Evolutionary conservation across 2,329 filamentous ascomycete genomes (phyloP).

Genomic region (Graphiopsis chlorocephala): DNA sequence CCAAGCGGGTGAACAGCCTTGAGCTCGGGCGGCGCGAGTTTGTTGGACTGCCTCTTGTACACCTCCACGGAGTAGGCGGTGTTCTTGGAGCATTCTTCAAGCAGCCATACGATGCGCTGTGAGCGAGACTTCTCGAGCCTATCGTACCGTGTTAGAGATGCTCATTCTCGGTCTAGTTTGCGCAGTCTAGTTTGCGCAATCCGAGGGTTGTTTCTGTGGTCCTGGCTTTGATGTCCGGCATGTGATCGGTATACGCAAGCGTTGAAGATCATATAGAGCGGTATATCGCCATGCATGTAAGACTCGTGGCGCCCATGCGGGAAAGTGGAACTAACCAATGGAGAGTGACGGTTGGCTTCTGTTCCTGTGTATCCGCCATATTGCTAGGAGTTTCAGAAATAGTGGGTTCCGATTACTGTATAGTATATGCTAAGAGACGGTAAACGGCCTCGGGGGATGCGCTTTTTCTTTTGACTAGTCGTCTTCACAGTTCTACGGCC

Average conservation of each 20-base stretch:
- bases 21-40: conserved; percentile 72
- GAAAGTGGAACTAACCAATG: conserved; percentile 10
- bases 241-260: neutral
- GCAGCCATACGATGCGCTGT: conserved; percentile 79
- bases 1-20: conserved; percentile 79
- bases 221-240: neutral
- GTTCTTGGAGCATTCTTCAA: conserved; percentile 67
- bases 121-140: conserved; percentile 83
- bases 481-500: neutral
- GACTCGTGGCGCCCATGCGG: neutral
- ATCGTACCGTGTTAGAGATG: conserved; percentile 3
- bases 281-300: neutral
- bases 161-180: neutral
- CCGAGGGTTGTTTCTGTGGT: neutral
- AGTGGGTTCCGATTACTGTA: neutral
- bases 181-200: neutral
- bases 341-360: conserved; percentile 13
- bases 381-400: neutral
- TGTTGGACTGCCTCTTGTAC: conserved; percentile 66
- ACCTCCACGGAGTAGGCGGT: conserved; percentile 75
- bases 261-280: neutral
- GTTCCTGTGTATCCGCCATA: conserved; percentile 13
- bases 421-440: neutral
- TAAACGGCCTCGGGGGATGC: neutral
- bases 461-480: neutral